A percentile compares a stretch with the other conserved stretches of the same genome.
Evolutionary conservation across 2,329 filamentous ascomycete genomes (phyloP).

Genomic region (Albifimbria verrucaria): DNA sequence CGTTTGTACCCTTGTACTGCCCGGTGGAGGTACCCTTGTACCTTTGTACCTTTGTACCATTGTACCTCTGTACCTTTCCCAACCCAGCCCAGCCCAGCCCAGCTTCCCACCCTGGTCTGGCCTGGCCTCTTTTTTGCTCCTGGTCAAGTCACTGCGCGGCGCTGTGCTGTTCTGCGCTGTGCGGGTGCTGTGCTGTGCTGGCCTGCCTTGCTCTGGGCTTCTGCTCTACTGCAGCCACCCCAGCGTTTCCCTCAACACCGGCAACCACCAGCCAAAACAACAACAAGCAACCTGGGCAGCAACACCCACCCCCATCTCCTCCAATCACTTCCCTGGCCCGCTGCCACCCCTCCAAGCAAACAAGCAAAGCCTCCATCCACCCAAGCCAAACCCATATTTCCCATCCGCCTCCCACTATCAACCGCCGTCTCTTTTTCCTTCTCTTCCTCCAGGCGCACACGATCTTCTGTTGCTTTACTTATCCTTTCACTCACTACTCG

Average conservation of each 20-base stretch:
- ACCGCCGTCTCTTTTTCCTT: not conserved
- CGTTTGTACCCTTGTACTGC: too few species aligned
- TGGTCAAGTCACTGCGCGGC: too few species aligned
- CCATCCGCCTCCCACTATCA: not conserved
- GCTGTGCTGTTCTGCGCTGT: too few species aligned
- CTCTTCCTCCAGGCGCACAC: slow-evolving; percentile 3
- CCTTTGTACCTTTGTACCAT: not conserved
- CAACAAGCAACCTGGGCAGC: too few species aligned
- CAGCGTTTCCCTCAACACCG: not conserved
- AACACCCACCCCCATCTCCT: not conserved
- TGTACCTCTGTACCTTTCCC: not conserved
- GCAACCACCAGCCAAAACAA: not conserved
- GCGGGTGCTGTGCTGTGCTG: too few species aligned
- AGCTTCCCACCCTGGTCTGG: not conserved
- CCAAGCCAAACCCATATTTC: too few species aligned
- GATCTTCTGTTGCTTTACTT: slow-evolving; percentile 12
- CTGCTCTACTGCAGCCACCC: too few species aligned
- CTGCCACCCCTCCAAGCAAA: not conserved
- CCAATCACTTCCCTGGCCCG: not conserved
- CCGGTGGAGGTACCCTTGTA: not conserved
- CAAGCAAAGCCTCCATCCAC: not conserved
- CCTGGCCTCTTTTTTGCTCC: too few species aligned
- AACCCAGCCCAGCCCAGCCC: not conserved
- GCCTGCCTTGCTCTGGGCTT: too few species aligned
- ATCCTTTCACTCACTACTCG: slow-evolving; percentile 6